Evolutionary conservation across 441 rosid species (phyloP).

Genomic region (Gossypium laxum): DNA sequence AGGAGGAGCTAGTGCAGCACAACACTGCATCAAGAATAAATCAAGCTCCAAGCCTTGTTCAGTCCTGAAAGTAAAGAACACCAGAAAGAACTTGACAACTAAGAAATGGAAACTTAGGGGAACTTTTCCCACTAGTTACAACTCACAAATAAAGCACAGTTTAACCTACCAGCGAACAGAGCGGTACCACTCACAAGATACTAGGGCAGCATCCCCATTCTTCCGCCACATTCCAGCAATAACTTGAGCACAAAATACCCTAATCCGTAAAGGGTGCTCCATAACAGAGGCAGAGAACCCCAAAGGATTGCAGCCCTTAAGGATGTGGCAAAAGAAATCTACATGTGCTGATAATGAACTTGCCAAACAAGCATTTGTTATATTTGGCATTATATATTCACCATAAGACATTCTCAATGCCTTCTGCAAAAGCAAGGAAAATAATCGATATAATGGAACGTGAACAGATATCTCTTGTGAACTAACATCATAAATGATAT

Average conservation of each 20-base stretch:
- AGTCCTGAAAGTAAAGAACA: constrained; percentile 52
- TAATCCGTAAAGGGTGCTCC: constrained; percentile 88
- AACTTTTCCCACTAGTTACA: neutral
- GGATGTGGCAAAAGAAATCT: constrained; percentile 61
- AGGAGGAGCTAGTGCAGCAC: constrained; percentile 95
- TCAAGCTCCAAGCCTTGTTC: constrained; percentile 92
- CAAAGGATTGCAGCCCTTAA: constrained; percentile 52
- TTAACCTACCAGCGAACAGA: constrained; percentile 68
- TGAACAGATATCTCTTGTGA: constrained; percentile 76
- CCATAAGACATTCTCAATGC: constrained; percentile 56
- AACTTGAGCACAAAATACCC: constrained; percentile 91
- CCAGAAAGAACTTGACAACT: constrained; percentile 11
- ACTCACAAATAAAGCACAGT: constrained; percentile 11
- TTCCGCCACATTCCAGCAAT: constrained; percentile 95
- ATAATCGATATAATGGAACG: constrained; percentile 72
- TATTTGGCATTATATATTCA: constrained; percentile 36
- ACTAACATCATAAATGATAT: constrained; percentile 67
- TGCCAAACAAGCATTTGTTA: constrained; percentile 22
- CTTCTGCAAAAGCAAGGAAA: constrained; percentile 68
- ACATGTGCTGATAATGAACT: constrained; percentile 26
- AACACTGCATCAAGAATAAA: constrained; percentile 91
- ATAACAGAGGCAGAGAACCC: constrained; percentile 80
- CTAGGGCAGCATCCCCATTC: constrained; percentile 75
- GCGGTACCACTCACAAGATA: constrained; percentile 77
- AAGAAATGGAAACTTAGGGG: neutral